phyloP scores from a whole-genome alignment of 495 filamentous ascomycete genomes.

The Aspergillus campestris region DNA sequence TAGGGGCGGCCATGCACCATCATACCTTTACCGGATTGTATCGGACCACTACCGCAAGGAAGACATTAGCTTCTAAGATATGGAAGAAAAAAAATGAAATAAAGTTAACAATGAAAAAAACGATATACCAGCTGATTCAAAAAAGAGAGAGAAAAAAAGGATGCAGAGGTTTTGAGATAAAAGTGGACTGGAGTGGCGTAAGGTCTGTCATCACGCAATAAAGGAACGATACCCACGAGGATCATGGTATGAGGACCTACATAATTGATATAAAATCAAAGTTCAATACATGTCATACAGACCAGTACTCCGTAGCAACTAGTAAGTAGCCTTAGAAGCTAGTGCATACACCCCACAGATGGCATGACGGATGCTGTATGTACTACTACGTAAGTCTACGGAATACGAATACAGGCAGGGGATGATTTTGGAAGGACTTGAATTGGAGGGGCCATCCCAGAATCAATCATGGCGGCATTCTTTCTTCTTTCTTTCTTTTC shows the following conservation, averaged over 20 bases:
- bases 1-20: conserved; percentile 72
- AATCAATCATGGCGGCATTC: conserved; percentile 39
- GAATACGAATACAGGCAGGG: not conserved
- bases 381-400: too few species aligned
- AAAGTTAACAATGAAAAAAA: not conserved
- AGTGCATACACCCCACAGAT: too few species aligned
- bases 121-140: not conserved
- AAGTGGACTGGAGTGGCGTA: not conserved
- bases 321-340: too few species aligned
- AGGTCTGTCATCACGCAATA: conserved; percentile 5
- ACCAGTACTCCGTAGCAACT: too few species aligned
- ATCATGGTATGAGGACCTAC: not conserved
- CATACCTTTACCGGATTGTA: conserved; percentile 73
- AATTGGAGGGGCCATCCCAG: conserved; percentile 20
- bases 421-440: conserved; percentile 12
- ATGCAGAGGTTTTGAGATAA: not conserved
- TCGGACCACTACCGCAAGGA: conserved; percentile 79
- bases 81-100: conserved; percentile 2
- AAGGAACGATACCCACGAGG: conserved; percentile 9
- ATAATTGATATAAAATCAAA: not conserved
- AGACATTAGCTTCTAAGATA: conserved; percentile 55
- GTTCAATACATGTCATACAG: not conserved
- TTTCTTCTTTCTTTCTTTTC: conserved; percentile 40
- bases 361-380: too few species aligned
- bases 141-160: not conserved